These are phyloP conservation scores for Dendrobium catenatum DNA, from an alignment of 106 monocot genomes.

Conservation along the genomic window DNA sequence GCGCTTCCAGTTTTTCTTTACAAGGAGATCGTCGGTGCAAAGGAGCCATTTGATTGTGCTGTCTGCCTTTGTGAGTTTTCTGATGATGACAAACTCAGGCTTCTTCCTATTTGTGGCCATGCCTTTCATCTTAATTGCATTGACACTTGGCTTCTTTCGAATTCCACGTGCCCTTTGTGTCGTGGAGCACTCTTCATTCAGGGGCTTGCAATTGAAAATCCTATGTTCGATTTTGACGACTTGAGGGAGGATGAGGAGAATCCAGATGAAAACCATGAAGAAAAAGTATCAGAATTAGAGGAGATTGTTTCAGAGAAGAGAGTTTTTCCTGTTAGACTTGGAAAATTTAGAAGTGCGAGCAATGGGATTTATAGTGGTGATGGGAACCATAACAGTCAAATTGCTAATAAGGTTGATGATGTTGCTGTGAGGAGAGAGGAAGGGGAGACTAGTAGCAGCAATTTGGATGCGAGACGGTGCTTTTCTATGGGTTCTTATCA, in stretches of 20 bases:
- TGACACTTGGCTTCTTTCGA: slow-evolving; percentile 89
- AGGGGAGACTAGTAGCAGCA: slow-evolving; percentile 76
- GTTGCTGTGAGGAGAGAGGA: slow-evolving; percentile 25
- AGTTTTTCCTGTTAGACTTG: slow-evolving; percentile 74
- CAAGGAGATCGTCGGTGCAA: slow-evolving; percentile 64
- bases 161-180: slow-evolving; percentile 93
- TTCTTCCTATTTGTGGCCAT: slow-evolving; percentile 81
- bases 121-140: slow-evolving; percentile 93
- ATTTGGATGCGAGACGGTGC: slow-evolving; percentile 86
- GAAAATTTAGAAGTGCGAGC: slow-evolving; percentile 58
- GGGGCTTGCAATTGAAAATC: slow-evolving; percentile 50
- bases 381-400: background rate
- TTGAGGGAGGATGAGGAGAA: slow-evolving; percentile 29
- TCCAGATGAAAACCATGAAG: slow-evolving; percentile 2
- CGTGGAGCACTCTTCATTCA: slow-evolving; percentile 54
- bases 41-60: slow-evolving; percentile 92
- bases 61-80: slow-evolving; percentile 86
- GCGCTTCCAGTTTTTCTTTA: slow-evolving; percentile 88
- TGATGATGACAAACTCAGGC: slow-evolving; percentile 60
- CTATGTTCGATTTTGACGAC: slow-evolving; percentile 58
- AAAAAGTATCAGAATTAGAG: slow-evolving; percentile 34
- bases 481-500: slow-evolving; percentile 92
- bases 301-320: slow-evolving; percentile 43
- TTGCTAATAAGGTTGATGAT: background rate
- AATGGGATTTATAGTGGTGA: slow-evolving; percentile 12